These are phyloP conservation scores for Neurospora pannonica DNA, from an alignment of 495 filamentous ascomycete species.

Conservation along the genomic window DNA sequence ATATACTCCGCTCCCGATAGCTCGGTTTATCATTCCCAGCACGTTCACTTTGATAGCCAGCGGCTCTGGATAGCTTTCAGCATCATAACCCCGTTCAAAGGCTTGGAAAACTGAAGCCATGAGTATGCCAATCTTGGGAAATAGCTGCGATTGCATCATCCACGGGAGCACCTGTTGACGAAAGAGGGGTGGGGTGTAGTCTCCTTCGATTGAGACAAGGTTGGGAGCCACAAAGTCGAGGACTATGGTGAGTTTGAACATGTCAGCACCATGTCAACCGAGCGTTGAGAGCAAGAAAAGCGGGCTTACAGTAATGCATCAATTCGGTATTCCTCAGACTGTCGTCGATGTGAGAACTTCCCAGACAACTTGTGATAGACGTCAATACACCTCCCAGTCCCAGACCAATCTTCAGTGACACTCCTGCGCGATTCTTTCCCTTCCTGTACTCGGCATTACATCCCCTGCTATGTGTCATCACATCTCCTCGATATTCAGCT, in stretches of 20 bases:
- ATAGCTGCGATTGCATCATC: constrained; percentile 20
- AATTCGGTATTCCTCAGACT: constrained; percentile 14
- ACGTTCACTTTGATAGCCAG: constrained; percentile 9
- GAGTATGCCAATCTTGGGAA: constrained; percentile 18
- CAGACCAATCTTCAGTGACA: not conserved
- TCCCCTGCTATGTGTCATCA: not conserved
- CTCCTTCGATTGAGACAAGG: constrained; percentile 17
- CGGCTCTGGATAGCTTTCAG: constrained; percentile 6
- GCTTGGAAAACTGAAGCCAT: constrained; percentile 16
- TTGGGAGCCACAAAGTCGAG: constrained; percentile 16
- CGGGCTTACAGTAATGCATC: constrained; percentile 15
- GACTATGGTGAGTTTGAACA: constrained; percentile 4
- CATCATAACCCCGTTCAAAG: constrained; percentile 1
- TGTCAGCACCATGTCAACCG: not conserved
- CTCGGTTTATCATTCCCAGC: constrained; percentile 13
- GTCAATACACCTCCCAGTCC: constrained; percentile 11
- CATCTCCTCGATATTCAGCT: not conserved
- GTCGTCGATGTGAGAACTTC: constrained; percentile 5
- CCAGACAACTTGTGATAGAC: constrained; percentile 9
- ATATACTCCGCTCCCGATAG: constrained; percentile 5
- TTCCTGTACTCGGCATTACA: not conserved
- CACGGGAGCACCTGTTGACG: constrained; percentile 13
- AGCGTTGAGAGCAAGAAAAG: not conserved
- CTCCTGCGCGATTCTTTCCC: not conserved
- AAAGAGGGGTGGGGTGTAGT: constrained; percentile 6